phyloP scores from a whole-genome alignment of 352 stramenopile species.

The Phytophthora macrochlamydospora region DNA sequence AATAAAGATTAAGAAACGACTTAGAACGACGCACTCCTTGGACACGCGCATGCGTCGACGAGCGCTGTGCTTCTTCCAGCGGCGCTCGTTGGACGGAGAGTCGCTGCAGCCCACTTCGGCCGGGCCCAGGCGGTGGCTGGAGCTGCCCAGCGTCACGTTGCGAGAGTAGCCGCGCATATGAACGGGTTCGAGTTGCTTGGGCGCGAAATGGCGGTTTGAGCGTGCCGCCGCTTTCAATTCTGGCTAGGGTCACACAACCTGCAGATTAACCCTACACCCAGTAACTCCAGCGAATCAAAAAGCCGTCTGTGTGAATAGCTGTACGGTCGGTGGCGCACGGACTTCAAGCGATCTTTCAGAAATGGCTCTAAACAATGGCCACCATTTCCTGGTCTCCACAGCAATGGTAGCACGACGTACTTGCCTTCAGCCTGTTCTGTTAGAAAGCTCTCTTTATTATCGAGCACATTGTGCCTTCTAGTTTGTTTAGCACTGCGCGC shows the following conservation, averaged over 20 bases:
- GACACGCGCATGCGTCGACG: constrained; percentile 61
- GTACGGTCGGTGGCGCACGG: neutral
- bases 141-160: constrained; percentile 26
- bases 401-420: too few species aligned
- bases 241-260: constrained; percentile 11
- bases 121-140: constrained; percentile 19
- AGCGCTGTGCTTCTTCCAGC: constrained; percentile 36
- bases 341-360: neutral
- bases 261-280: neutral
- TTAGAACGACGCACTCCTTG: constrained; percentile 57
- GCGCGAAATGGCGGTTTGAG: constrained; percentile 24
- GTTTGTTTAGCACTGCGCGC: too few species aligned
- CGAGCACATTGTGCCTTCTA: too few species aligned
- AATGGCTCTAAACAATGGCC: neutral
- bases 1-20: neutral
- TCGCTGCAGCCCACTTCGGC: constrained; percentile 16
- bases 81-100: constrained; percentile 18
- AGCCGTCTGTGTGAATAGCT: neutral
- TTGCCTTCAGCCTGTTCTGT: too few species aligned
- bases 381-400: too few species aligned
- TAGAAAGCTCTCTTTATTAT: too few species aligned
- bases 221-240: constrained; percentile 17
- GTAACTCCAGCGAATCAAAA: neutral
- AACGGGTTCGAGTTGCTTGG: constrained; percentile 11
- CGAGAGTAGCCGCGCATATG: constrained; percentile 27